phyloP scores from a whole-genome alignment of 179 eudicot species.

The Heliamphora pulchella region DNA sequence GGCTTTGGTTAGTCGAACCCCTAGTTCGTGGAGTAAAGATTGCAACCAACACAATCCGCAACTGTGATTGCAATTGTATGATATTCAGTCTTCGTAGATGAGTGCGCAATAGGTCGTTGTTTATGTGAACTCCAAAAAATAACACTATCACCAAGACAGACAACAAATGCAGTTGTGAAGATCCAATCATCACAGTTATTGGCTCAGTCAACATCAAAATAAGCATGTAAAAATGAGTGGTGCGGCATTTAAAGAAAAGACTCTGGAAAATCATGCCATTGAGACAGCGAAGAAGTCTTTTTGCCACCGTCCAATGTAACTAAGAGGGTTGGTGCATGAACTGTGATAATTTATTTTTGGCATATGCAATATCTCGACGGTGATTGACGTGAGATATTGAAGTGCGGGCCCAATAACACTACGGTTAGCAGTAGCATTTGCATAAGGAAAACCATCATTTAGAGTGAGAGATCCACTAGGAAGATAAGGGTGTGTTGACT shows the following conservation, averaged over 20 bases:
- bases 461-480: background rate
- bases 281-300: background rate
- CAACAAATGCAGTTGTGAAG: background rate
- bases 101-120: background rate
- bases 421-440: background rate
- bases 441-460: background rate
- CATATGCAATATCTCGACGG: background rate
- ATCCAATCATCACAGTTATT: background rate
- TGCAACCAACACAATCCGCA: background rate
- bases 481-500: background rate
- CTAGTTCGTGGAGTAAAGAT: background rate
- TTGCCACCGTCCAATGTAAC: background rate
- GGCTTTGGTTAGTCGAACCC: background rate
- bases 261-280: background rate
- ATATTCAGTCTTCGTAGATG: background rate
- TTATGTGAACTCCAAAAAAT: background rate
- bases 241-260: too few species aligned
- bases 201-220: background rate
- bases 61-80: background rate
- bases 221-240: background rate
- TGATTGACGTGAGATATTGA: background rate
- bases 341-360: background rate
- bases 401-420: constrained; percentile 6
- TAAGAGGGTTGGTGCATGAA: constrained; percentile 1
- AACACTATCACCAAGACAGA: background rate